A percentile compares a stretch with the other conserved stretches of the same genome.
phyloP scores from a whole-genome alignment of 2,329 filamentous ascomycete species.

The Colletotrichum liaoningense region DNA sequence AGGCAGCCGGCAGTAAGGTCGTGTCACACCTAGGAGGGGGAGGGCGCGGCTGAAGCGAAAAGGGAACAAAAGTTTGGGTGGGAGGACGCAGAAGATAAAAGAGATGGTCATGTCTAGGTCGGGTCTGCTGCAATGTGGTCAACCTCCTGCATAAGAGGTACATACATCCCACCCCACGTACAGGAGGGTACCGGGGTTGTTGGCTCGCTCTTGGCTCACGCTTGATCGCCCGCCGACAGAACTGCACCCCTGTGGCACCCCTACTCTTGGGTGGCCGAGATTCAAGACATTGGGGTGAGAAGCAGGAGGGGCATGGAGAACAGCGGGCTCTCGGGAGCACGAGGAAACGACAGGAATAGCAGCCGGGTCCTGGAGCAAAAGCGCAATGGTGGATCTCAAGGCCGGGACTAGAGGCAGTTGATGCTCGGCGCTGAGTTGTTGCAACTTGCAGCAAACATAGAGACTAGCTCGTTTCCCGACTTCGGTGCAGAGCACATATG shows the following conservation, averaged over 20 bases:
- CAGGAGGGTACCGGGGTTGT: constrained; percentile 28
- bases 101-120: constrained; percentile 23
- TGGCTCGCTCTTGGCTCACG: constrained; percentile 25
- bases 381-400: constrained; percentile 23
- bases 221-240: constrained; percentile 29
- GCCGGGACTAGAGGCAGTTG: not conserved
- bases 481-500: not conserved
- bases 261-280: constrained; percentile 6
- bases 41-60: constrained; percentile 29
- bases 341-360: constrained; percentile 31
- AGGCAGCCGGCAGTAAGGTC: constrained; percentile 31
- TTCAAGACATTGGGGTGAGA: constrained; percentile 2
- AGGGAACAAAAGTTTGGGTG: constrained; percentile 21
- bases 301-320: not conserved
- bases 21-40: constrained; percentile 28
- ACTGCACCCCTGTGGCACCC: constrained; percentile 20
- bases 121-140: constrained; percentile 34
- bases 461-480: not conserved
- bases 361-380: constrained; percentile 10
- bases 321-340: constrained; percentile 12
- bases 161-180: constrained; percentile 20
- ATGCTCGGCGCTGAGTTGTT: constrained; percentile 7
- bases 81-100: constrained; percentile 36
- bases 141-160: constrained; percentile 33
- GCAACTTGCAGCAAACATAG: constrained; percentile 15